Conservation (phyloP, 371 early-diverging fungal species). For the Mucor mucedo region DNA sequence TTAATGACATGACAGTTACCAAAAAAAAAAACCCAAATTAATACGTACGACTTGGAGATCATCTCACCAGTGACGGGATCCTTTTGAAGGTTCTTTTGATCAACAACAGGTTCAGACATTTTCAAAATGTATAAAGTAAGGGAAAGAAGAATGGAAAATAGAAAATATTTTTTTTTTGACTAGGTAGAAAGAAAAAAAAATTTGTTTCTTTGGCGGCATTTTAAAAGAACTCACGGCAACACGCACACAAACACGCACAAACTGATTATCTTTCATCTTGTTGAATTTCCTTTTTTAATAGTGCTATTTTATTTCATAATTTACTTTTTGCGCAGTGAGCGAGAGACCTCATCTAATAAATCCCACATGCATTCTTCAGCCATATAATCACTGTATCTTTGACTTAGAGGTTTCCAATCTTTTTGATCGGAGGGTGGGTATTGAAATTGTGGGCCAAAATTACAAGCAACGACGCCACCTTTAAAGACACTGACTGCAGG, state of each 20-base stretch:
- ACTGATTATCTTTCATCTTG: no score
- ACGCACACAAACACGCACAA: no score
- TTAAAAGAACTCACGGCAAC: no score
- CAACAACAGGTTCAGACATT: conserved; percentile 39
- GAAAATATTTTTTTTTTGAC: no score
- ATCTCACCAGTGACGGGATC: conserved; percentile 94
- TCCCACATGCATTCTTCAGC: conserved; percentile 73
- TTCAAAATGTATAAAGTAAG: neutral
- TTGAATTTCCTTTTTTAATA: no score
- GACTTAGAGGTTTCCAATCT: conserved; percentile 66
- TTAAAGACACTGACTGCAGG: conserved; percentile 71
- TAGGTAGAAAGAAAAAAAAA: no score
- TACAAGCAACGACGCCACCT: conserved; percentile 68
- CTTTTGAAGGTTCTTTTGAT: conserved; percentile 73
- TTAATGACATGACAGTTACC: neutral
- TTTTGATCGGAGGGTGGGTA: conserved; percentile 58
- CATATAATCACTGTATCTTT: conserved; percentile 65
- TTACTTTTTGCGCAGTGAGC: conserved; percentile 27
- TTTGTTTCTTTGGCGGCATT: no score
- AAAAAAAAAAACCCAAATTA: neutral
- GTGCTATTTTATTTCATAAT: neutral
- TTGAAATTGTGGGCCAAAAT: conserved; percentile 71
- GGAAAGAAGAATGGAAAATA: no score
- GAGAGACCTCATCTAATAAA: conserved; percentile 66
- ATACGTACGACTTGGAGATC: conserved; percentile 90